Base-by-base conservation (phyloP, 1,284 basidiomycete genomes). In the Apiotrichum laibachii region DNA sequence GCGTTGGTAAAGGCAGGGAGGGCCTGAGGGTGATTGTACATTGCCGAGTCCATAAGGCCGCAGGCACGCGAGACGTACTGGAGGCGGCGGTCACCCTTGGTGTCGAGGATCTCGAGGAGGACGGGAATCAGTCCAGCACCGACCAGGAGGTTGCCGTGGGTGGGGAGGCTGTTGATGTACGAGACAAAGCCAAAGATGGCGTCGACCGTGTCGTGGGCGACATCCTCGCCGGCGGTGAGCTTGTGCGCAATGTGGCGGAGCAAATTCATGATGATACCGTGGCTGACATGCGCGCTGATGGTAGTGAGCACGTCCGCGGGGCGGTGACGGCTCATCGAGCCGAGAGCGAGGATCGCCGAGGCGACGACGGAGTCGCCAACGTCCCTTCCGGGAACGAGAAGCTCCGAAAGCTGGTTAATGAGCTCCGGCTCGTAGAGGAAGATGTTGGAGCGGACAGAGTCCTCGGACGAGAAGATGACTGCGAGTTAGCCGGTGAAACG, bases 91-190 rank as follows among this genome's bases (percentile, higher is more conserved):
- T 64, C 59, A 5, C 62, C 67, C 33, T 64, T 51, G 21, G 88
- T 89, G 76, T 91, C 88, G 68, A 94, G 86, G 54, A 95, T 81
- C 69, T 95, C 90, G 54, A 96, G 87, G 16, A 99, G 82, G 10
- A 95, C 81, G 1, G 92, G 91, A 34, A 99, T 84, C 48, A 98
- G 80, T 3, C 96, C 96, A n/a, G 96, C 94, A n/a, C 92, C 90
- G 58, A 98, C 89, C 46, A 98, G 86, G 88, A 96, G 90, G 70
- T 89, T 91, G 37, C 90, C 91, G 35, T 92, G 91, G 1, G 86
- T 84, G 3, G 88, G 83, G 68, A 92, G 88, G 19, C 88, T 88
- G 15, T 91, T 87, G 64, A 99, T 85, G 78, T 87, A 92, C 2
- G 89, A 91, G 44, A 99, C 83, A 69, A 99, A 90, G 26, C 87